Conservation (phyloP, 352 stramenopile genomes). For the Phytophthora boehmeriae region DNA sequence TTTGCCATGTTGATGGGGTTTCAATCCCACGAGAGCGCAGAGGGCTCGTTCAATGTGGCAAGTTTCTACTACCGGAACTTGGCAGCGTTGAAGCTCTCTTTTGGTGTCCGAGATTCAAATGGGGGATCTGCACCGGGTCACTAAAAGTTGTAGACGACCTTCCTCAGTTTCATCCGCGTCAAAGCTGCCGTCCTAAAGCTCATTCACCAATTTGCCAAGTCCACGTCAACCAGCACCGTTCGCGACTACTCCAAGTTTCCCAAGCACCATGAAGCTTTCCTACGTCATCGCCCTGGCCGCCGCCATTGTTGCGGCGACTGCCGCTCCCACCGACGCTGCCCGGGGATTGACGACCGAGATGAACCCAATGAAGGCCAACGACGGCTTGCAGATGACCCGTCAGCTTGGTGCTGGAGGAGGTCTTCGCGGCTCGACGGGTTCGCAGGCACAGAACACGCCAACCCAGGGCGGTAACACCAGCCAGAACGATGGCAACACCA, state of each 20-base stretch:
- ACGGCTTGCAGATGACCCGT: slow-evolving; percentile 5
- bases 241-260: neutral
- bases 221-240: neutral
- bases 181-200: neutral
- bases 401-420: slow-evolving; percentile 5
- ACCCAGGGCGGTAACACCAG: neutral
- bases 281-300: slow-evolving; percentile 12
- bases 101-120: too few species aligned
- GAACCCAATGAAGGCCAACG: neutral
- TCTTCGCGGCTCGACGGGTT: slow-evolving; percentile 2
- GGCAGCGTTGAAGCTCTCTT: too few species aligned
- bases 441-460: slow-evolving; percentile 8
- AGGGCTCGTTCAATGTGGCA: too few species aligned
- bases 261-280: slow-evolving; percentile 15
- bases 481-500: neutral
- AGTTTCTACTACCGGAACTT: too few species aligned
- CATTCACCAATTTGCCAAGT: slow-evolving; percentile 10
- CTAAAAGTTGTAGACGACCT: too few species aligned
- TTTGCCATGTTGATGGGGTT: too few species aligned
- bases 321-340: slow-evolving; percentile 6
- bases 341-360: slow-evolving; percentile 3
- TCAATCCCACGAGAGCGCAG: too few species aligned
- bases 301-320: slow-evolving; percentile 5
- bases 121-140: too few species aligned
- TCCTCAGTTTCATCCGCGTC: too few species aligned